A percentile compares a stretch with the other conserved stretches of the same genome.
phyloP scores from a whole-genome alignment of 73 alveolate genomes.

The Symbiodinium pilosum region DNA sequence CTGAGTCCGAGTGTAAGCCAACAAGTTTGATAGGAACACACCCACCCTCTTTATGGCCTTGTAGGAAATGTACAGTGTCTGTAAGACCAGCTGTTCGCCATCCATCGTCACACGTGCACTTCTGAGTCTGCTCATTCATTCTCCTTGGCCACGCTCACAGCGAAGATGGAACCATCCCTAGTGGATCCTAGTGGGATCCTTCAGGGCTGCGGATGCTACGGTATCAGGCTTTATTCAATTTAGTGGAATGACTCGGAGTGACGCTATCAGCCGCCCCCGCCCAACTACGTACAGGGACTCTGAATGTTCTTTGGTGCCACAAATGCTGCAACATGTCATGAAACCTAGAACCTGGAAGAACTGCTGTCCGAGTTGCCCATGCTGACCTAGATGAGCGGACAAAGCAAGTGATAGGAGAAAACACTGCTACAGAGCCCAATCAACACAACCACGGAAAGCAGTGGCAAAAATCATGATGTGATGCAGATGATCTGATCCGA shows the following conservation, averaged over 20 bases:
- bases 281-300: neutral
- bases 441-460: neutral
- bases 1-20: too few species aligned
- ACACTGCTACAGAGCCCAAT: neutral
- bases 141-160: too few species aligned
- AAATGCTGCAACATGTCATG: neutral
- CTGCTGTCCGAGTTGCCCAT: neutral
- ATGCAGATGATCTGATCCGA: too few species aligned
- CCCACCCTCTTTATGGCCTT: too few species aligned
- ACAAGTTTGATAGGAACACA: neutral
- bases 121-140: neutral
- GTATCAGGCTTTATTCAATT: too few species aligned
- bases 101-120: constrained; percentile 65
- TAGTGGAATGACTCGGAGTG: too few species aligned
- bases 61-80: constrained; percentile 55
- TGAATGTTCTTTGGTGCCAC: neutral
- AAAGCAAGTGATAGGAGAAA: neutral
- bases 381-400: neutral
- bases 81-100: constrained; percentile 59
- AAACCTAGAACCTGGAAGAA: neutral
- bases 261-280: too few species aligned
- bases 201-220: too few species aligned
- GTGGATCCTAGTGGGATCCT: too few species aligned
- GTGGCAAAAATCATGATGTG: neutral
- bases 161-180: too few species aligned